Conservation (phyloP, 495 filamentous ascomycete genomes). For the Neurospora sp. region DNA sequence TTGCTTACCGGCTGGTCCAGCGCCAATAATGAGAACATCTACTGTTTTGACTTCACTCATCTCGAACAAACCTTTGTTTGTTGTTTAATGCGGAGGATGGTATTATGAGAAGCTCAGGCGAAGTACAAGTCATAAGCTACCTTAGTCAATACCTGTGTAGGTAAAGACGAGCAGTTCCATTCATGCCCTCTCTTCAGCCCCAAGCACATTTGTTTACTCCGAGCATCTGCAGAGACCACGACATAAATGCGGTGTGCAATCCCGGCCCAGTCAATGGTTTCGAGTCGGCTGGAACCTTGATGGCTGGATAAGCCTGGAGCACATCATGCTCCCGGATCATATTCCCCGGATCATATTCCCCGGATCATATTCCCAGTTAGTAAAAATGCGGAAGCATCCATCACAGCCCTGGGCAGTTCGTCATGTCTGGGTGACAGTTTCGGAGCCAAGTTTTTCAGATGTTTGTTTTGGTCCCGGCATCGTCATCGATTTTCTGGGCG, state of each 20-base stretch:
- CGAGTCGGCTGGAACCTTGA: not conserved
- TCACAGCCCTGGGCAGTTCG: not conserved
- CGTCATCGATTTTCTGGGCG: too few relatives aligned
- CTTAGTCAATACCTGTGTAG: not conserved
- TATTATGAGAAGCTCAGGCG: not conserved
- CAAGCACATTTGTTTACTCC: not conserved
- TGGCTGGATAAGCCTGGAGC: not conserved
- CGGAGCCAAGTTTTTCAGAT: not conserved
- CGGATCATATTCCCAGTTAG: not conserved
- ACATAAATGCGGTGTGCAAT: not conserved
- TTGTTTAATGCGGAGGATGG: not conserved
- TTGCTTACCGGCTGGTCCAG: constrained; percentile 57
- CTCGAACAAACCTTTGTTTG: not conserved
- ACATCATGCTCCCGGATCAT: not conserved
- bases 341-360: not conserved
- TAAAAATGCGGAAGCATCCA: not conserved
- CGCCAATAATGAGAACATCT: constrained; percentile 52
- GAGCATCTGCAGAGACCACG: not conserved
- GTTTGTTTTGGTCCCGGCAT: not conserved
- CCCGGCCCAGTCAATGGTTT: not conserved
- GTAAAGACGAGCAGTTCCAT: not conserved
- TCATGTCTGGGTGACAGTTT: not conserved
- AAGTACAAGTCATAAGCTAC: not conserved
- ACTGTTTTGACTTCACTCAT: constrained; percentile 11
- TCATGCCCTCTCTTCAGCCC: not conserved